Conservation (phyloP, 2,329 filamentous ascomycete species). For the Phaeosphaeria sp. region DNA sequence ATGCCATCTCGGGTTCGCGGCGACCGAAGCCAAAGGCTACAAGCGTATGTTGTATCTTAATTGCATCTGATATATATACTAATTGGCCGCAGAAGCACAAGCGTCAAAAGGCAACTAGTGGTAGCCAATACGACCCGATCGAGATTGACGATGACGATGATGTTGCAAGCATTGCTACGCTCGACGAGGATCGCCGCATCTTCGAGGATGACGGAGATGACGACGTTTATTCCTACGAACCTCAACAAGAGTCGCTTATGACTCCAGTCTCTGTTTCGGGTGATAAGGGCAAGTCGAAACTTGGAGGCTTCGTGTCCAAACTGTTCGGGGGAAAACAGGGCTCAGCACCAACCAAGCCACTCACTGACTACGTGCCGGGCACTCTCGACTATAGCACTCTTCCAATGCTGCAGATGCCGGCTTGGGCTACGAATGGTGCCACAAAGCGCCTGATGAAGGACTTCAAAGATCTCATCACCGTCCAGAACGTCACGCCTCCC, state of each 20-base stretch:
- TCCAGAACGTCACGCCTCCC: constrained; percentile 67
- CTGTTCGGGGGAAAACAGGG: constrained; percentile 25
- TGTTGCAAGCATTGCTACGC: constrained; percentile 56
- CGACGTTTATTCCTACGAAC: background rate
- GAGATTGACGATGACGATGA: constrained; percentile 50
- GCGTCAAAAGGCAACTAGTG: constrained; percentile 37
- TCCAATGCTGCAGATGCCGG: constrained; percentile 69
- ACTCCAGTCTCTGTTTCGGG: constrained; percentile 35
- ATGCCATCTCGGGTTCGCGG: constrained; percentile 56
- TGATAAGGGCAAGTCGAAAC: constrained; percentile 36
- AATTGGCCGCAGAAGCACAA: constrained; percentile 26
- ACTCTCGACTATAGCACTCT: constrained; percentile 67
- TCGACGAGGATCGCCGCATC: constrained; percentile 56
- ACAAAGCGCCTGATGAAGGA: constrained; percentile 70
- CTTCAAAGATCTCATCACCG: constrained; percentile 67
- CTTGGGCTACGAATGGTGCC: constrained; percentile 68
- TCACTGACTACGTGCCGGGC: constrained; percentile 72
- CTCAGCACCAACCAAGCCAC: constrained; percentile 22
- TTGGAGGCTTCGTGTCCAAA: constrained; percentile 30
- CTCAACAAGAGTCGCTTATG: constrained; percentile 21
- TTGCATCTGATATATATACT: constrained; percentile 2
- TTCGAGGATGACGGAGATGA: constrained; percentile 38
- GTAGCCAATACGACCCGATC: constrained; percentile 45
- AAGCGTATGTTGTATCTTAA: constrained; percentile 10
- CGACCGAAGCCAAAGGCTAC: constrained; percentile 35